Base-by-base conservation (phyloP, 805 yeast genomes). In the Saccharomyces mikatae region DNA sequence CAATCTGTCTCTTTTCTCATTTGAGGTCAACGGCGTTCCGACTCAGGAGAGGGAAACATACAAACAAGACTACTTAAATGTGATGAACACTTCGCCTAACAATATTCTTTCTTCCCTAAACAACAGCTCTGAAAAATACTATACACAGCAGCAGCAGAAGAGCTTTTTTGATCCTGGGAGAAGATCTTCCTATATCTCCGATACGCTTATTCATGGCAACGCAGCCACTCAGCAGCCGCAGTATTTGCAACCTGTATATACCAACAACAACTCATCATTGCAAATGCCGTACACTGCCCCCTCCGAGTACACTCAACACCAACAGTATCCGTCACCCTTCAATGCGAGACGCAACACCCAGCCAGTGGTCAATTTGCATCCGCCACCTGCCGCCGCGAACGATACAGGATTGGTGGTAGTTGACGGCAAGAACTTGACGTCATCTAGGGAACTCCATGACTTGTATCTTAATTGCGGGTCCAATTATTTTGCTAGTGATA, bases 171-270 rank as follows among this genome's bases (percentile, higher is more conserved):
- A 36, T 11, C 44, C 44, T 3, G 80, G 86, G 11, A 76, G 94
- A 69, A 78, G 94, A 69, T 89, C 91, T 14, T 80, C 86, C 53
- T 86, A 82, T 64, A 83, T 89, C 11, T 87, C 90, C 1, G 92
- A 84, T 64, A 71, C 79, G 3, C 74, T 80, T 55, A 79, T 83
- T 30, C 71, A 70, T 53, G 56, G 64, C 9, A 62, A 65, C 41
- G 41, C 22, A 28, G 26, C 36, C 49, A 50, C 21, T 6, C 30
- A 28, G 30, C 48, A 46, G 13, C 29, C 48, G 22, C 48, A 26
- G n/a, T 46, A 27, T 9, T 17, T 24, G 24, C 44, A 21, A 21
- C 24, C 22, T 21, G 44, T 36, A 36, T 36, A 36, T 17, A 36
- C 9, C 24, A 3, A 36, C 24, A 36, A 17, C 24, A 17, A 36